These are phyloP conservation scores for Babjeviella inositovora DNA, from an alignment of 805 yeast species.

Conservation along the genomic window DNA sequence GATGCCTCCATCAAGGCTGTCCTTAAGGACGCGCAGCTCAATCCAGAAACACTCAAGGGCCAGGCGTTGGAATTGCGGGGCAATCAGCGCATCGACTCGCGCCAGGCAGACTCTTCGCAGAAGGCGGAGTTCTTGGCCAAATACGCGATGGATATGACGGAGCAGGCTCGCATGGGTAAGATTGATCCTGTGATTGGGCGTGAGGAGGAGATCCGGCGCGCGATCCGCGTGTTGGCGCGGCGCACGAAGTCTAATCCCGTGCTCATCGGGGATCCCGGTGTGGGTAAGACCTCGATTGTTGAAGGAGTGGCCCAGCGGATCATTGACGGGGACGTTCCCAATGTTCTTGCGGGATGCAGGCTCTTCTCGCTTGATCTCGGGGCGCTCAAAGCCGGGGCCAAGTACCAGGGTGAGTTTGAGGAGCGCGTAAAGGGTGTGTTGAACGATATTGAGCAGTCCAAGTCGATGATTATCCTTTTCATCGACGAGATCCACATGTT, in stretches of 20 bases:
- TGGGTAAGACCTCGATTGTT: conserved; percentile 94
- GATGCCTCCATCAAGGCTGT: conserved; percentile 57
- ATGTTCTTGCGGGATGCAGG: conserved; percentile 65
- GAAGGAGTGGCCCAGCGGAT: conserved; percentile 98
- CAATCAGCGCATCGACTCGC: conserved; percentile 77
- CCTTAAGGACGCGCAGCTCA: conserved; percentile 57
- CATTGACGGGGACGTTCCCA: conserved; percentile 89
- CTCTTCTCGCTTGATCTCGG: conserved; percentile 87
- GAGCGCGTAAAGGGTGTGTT: conserved; percentile 95
- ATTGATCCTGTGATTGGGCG: conserved; percentile 98
- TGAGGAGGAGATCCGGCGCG: conserved; percentile 94
- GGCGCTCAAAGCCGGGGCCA: conserved; percentile 96
- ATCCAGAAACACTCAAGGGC: conserved; percentile 54
- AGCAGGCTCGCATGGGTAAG: conserved; percentile 84
- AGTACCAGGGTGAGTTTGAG: conserved; percentile 96
- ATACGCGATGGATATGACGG: conserved; percentile 89
- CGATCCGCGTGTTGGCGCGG: conserved; percentile 90
- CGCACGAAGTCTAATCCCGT: conserved; percentile 95
- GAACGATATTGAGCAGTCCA: conserved; percentile 82
- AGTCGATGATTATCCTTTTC: conserved; percentile 74
- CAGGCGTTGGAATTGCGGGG: conserved; percentile 80
- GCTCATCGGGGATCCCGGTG: conserved; percentile 97
- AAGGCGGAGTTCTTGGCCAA: conserved; percentile 72
- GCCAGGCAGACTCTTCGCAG: conserved; percentile 84
- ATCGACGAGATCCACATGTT: conserved; percentile 98